phyloP scores from a whole-genome alignment of 176 grass and related monocot genomes.

The Neostapfia colusana region DNA sequence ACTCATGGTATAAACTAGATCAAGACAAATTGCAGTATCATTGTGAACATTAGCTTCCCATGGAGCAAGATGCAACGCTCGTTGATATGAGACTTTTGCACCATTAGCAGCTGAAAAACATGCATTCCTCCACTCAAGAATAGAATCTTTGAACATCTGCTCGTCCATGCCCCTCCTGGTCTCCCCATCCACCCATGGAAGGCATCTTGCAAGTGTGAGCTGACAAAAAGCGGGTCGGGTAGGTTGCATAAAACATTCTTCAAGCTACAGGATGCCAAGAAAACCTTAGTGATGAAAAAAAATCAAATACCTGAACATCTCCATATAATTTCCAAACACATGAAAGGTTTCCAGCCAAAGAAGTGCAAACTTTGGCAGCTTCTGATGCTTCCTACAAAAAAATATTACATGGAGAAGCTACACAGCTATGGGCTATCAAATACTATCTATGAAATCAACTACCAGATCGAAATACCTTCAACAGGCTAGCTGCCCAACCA shows the following conservation, averaged over 20 bases:
- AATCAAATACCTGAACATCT: constrained; percentile 61
- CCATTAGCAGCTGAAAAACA: constrained; percentile 56
- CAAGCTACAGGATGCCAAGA: constrained; percentile 24
- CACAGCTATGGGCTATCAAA: not conserved
- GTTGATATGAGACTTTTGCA: constrained; percentile 82
- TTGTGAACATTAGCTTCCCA: constrained; percentile 95
- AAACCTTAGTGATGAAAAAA: constrained; percentile 23
- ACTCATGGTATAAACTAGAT: constrained; percentile 68
- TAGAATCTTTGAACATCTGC: constrained; percentile 56
- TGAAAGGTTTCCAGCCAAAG: constrained; percentile 69
- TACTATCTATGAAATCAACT: constrained; percentile 25
- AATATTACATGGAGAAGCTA: constrained; percentile 9
- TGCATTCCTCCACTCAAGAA: constrained; percentile 67
- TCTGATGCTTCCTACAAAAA: constrained; percentile 75
- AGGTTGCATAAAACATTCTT: constrained; percentile 8
- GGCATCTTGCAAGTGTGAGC: constrained; percentile 79
- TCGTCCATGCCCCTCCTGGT: constrained; percentile 43
- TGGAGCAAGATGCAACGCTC: constrained; percentile 53
- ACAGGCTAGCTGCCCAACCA: constrained; percentile 75
- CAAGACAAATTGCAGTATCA: constrained; percentile 73
- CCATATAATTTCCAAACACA: constrained; percentile 93
- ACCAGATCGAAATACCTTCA: constrained; percentile 66
- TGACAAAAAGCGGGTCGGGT: constrained; percentile 34
- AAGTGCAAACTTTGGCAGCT: constrained; percentile 63
- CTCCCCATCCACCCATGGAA: constrained; percentile 67